Conservation (phyloP, 1,284 basidiomycete genomes). For the Tetrapyrgos nigripes region DNA sequence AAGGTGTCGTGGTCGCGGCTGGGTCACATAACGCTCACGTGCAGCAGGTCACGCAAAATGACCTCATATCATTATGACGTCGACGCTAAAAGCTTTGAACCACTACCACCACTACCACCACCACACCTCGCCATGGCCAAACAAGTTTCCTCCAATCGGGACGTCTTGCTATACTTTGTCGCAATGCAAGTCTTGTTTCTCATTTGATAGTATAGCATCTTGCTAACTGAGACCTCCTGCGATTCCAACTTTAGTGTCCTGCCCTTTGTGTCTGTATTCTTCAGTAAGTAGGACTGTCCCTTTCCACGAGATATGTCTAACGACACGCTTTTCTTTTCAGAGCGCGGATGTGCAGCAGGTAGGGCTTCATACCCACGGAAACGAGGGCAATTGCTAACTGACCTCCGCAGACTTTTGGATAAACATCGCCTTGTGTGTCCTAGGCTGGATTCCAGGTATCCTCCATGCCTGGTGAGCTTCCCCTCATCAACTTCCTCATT, state of each 20-base stretch:
- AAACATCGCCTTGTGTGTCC: conserved; percentile 56
- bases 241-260: conserved; percentile 43
- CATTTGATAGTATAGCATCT: not conserved
- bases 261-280: conserved; percentile 58
- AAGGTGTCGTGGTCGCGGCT: too few species aligned
- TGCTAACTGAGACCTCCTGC: not conserved
- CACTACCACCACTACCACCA: too few species aligned
- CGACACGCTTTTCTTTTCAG: conserved; percentile 25
- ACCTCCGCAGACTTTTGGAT: conserved; percentile 56
- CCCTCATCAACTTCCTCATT: not conserved
- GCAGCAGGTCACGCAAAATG: too few species aligned
- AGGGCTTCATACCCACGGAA: not conserved
- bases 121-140: conserved; percentile 23
- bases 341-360: conserved; percentile 49
- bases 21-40: too few species aligned
- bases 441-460: conserved; percentile 66
- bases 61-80: too few species aligned
- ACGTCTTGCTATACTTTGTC: conserved; percentile 54
- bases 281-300: conserved; percentile 45
- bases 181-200: conserved; percentile 46
- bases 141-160: conserved; percentile 39
- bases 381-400: not conserved
- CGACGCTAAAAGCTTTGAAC: too few species aligned
- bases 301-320: not conserved
- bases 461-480: conserved; percentile 58